phyloP scores from a whole-genome alignment of 2,329 filamentous ascomycete species.

The Diaporthe eres region DNA sequence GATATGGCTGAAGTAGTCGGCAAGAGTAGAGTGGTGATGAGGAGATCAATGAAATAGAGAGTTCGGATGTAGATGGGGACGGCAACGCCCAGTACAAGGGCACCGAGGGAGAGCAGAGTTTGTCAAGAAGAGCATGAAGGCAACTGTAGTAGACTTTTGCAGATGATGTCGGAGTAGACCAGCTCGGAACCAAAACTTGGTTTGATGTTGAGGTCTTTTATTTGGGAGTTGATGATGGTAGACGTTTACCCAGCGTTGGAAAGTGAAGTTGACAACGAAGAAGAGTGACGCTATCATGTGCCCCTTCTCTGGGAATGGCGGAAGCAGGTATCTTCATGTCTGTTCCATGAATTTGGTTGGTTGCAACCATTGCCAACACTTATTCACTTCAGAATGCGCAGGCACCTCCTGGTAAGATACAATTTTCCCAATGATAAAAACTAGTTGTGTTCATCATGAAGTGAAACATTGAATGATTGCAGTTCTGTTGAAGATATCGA shows the following conservation, averaged over 20 bases:
- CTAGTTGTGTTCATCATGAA: too few species aligned
- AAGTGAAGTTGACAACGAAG: neutral
- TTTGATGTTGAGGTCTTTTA: too few species aligned
- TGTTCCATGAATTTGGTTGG: too few species aligned
- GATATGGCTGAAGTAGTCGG: neutral
- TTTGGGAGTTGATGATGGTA: neutral
- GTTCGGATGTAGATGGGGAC: neutral
- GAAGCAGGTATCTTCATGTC: too few species aligned
- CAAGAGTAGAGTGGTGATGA: neutral
- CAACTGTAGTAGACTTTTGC: neutral
- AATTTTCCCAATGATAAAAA: too few species aligned
- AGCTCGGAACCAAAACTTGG: neutral
- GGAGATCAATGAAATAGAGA: neutral
- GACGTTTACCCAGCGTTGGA: fast-evolving
- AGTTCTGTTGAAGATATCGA: too few species aligned
- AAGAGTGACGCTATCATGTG: neutral
- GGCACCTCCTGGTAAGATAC: too few species aligned
- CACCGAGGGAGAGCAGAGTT: neutral
- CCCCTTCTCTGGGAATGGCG: neutral
- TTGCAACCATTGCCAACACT: neutral
- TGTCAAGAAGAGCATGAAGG: neutral
- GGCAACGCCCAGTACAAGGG: neutral
- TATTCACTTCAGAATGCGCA: neutral
- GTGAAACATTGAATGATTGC: too few species aligned
- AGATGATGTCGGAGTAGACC: neutral